Evolutionary conservation across 2,329 filamentous ascomycete genomes (phyloP), one percentile per base, ranked within the genome.

Genomic region (Venturia asperata): DNA sequence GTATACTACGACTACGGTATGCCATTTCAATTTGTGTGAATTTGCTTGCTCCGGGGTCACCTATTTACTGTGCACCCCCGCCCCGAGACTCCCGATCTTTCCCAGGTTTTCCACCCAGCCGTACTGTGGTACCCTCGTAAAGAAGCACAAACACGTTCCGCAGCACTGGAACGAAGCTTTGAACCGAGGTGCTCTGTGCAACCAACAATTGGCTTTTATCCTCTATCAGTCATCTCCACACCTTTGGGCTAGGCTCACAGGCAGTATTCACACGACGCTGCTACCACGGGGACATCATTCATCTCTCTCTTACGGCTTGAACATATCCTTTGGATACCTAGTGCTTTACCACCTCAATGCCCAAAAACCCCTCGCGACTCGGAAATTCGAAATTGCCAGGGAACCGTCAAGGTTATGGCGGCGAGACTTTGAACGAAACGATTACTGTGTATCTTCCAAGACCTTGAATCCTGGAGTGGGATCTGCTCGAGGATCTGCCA

Each of bases 401-500:
- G 15, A 47, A 6, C 6, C n/a, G 21, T 47, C n/a, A 19, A 21
- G 21, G 9, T 52, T 21, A 10, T 9, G 47, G 21, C 21, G 3
- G 45, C 47, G 21, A 52, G 47, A 5, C 11, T 10, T 10, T 30
- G 47, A 52, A 52, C 21, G 47, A 15, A 52, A 27, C 2, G 21
- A 7, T 58, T 19, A 41, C 39, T 15, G 3, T 34, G 30, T 41
- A 30, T 34, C 52, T 10, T n/a, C 6, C 24, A 19, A 58, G 52
- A 58, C 52, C 52, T 27, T 37, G 37, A 19, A 10, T 1, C 3
- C 27, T n/a, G 5, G 52, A 37, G 24, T 13, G 10, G 27, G 52
- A 58, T 58, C 52, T 58, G 15, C 52, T 58, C 30, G 52, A 58
- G 52, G 52, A 37, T 58, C 52, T 58, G 37, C 52, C 27, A 37